Percentiles rank a stretch among this genome's conserved stretches.
phyloP scores from a whole-genome alignment of 495 filamentous ascomycete species.

The Hypoxylon rickii region DNA sequence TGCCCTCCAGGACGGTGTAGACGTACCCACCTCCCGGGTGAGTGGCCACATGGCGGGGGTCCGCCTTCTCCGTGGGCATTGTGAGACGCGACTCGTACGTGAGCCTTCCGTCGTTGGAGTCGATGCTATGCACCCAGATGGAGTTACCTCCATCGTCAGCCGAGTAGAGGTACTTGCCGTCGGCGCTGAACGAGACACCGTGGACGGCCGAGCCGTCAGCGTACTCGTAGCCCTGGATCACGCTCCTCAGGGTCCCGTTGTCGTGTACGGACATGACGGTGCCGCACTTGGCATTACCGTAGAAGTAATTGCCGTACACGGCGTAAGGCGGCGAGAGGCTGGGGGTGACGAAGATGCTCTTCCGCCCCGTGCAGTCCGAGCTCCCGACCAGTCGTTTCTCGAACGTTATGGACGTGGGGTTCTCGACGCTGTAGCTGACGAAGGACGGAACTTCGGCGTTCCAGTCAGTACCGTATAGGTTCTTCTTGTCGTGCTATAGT shows the following conservation, averaged over 20 bases:
- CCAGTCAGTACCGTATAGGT: constrained; percentile 40
- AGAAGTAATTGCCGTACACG: constrained; percentile 41
- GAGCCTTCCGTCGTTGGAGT: constrained; percentile 23
- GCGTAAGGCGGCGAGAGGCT: constrained; percentile 31
- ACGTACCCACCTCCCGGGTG: constrained; percentile 38
- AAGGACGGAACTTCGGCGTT: constrained; percentile 32
- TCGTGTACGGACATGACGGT: constrained; percentile 38
- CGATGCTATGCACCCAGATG: constrained; percentile 43
- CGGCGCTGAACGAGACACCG: constrained; percentile 38
- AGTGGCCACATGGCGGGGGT: constrained; percentile 37
- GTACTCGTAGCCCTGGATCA: constrained; percentile 38
- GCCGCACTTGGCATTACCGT: constrained; percentile 38
- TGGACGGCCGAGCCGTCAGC: constrained; percentile 37
- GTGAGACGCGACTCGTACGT: constrained; percentile 3
- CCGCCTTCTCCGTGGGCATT: constrained; percentile 21
- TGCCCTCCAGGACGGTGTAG: constrained; percentile 41
- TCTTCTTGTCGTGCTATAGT: constrained; percentile 44
- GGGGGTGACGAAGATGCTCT: constrained; percentile 37
- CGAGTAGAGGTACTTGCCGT: constrained; percentile 33
- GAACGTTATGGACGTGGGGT: constrained; percentile 58
- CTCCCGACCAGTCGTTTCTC: constrained; percentile 69
- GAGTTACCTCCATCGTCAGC: constrained; percentile 41
- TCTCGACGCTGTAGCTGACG: constrained; percentile 50
- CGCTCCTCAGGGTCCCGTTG: constrained; percentile 31
- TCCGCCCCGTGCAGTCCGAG: constrained; percentile 48